Evolutionary conservation across 225 moss, liverwort and hornwort genomes (phyloP).

Genomic region (Marchantia paleacea): DNA sequence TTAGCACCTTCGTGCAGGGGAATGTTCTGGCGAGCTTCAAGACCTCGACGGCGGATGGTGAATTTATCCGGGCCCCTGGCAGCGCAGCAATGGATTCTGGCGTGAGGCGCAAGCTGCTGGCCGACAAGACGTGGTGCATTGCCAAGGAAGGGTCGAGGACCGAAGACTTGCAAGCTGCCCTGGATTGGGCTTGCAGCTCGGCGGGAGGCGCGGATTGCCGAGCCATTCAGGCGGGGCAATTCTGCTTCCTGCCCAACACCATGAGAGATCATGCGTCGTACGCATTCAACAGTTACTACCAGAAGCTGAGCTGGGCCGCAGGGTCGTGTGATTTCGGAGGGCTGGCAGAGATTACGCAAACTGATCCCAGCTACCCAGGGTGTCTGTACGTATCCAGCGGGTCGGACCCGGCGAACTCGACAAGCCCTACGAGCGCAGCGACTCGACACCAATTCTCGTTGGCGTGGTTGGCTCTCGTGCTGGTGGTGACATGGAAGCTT

Average conservation of each 20-base stretch:
- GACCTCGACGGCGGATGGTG: neutral
- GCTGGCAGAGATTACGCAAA: slow-evolving; percentile 18
- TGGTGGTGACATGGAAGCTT: slow-evolving; percentile 21
- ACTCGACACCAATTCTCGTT: slow-evolving; percentile 13
- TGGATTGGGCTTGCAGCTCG: slow-evolving; percentile 49
- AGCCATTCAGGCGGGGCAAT: slow-evolving; percentile 35
- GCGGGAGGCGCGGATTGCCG: slow-evolving; percentile 38
- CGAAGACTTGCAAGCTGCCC: slow-evolving; percentile 27
- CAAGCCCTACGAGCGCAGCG: neutral
- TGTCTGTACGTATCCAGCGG: slow-evolving; percentile 37
- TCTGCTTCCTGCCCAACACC: slow-evolving; percentile 36
- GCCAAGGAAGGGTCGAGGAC: slow-evolving; percentile 25
- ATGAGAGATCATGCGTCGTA: slow-evolving; percentile 38
- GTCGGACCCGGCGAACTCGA: slow-evolving; percentile 25
- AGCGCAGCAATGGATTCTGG: neutral
- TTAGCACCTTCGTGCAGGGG: slow-evolving; percentile 34
- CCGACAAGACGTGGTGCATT: slow-evolving; percentile 45
- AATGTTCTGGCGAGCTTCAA: neutral
- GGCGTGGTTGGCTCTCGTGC: slow-evolving; percentile 15
- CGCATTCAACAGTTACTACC: slow-evolving; percentile 51
- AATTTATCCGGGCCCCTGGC: neutral
- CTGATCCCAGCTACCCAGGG: slow-evolving; percentile 39
- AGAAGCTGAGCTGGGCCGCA: slow-evolving; percentile 29
- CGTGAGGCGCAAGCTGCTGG: slow-evolving; percentile 25
- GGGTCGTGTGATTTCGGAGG: slow-evolving; percentile 42